phyloP scores from a whole-genome alignment of 371 early-diverging fungal species.

The Coemansia sp. region DNA sequence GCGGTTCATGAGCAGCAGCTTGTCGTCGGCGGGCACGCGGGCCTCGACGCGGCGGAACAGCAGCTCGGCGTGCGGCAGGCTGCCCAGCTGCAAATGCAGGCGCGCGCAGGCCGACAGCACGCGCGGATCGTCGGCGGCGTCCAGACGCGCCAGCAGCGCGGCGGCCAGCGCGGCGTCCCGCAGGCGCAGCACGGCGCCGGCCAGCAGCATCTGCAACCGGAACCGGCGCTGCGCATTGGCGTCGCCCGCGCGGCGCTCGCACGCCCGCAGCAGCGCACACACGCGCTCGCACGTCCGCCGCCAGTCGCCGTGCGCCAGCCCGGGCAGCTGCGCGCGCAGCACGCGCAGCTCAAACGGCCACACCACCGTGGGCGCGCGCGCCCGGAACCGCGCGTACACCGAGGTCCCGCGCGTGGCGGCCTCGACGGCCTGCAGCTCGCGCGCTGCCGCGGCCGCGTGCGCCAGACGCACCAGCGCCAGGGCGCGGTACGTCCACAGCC shows the following conservation, averaged over 20 bases:
- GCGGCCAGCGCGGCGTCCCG: slow-evolving; percentile 25
- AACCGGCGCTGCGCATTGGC: slow-evolving; percentile 14
- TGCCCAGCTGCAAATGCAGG: slow-evolving; percentile 41
- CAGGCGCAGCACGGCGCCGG: slow-evolving; percentile 5
- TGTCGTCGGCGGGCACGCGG: slow-evolving; percentile 12
- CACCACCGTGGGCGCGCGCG: neutral
- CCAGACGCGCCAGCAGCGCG: slow-evolving; percentile 10
- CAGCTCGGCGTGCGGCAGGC: slow-evolving; percentile 23
- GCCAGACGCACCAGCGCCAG: slow-evolving; percentile 14
- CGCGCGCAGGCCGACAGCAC: slow-evolving; percentile 41
- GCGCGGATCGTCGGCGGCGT: slow-evolving; percentile 19
- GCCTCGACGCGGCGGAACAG: slow-evolving; percentile 28
- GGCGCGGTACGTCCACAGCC: slow-evolving; percentile 37
- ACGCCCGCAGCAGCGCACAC: slow-evolving; percentile 29
- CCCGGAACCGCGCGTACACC: neutral
- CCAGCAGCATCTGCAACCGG: slow-evolving; percentile 21
- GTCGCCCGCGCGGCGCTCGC: slow-evolving; percentile 6
- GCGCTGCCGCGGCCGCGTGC: slow-evolving; percentile 9
- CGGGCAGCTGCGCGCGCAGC: slow-evolving; percentile 30
- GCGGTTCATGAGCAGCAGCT: slow-evolving; percentile 36
- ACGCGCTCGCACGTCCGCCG: slow-evolving; percentile 9
- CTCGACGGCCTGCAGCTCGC: slow-evolving; percentile 30
- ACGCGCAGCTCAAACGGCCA: slow-evolving; percentile 49
- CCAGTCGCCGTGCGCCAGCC: slow-evolving; percentile 9
- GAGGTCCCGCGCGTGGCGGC: neutral